Conservation (phyloP, 2,329 filamentous ascomycete species). For the Scortechinia acanthostroma region DNA sequence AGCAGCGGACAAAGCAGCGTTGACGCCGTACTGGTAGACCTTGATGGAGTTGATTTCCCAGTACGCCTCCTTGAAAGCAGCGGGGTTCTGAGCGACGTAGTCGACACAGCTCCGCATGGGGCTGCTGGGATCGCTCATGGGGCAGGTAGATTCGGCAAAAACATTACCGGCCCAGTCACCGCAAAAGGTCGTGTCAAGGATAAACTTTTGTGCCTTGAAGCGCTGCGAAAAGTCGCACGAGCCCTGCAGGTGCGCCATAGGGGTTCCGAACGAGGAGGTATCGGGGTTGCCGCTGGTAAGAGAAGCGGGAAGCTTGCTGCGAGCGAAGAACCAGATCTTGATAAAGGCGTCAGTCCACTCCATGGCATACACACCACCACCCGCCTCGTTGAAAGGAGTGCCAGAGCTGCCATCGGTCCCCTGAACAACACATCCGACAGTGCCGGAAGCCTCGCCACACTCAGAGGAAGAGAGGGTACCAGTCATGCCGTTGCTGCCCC, state of each 20-base stretch:
- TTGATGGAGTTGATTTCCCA: conserved; percentile 1
- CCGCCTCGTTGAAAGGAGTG: conserved; percentile 37
- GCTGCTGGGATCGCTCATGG: neutral
- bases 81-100: neutral
- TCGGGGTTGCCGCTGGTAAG: conserved; percentile 31
- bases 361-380: conserved; percentile 38
- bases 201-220: neutral
- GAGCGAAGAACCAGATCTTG: conserved; percentile 40
- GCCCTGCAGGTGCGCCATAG: conserved; percentile 27
- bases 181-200: neutral
- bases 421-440: conserved; percentile 27
- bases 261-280: conserved; percentile 31
- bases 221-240: neutral
- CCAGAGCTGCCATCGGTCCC: conserved; percentile 35
- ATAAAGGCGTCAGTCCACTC: conserved; percentile 34
- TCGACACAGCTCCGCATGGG: neutral
- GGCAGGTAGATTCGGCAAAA: neutral
- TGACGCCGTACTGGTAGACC: neutral
- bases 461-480: conserved; percentile 36
- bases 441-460: conserved; percentile 24
- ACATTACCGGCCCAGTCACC: conserved; percentile 2
- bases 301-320: conserved; percentile 31
- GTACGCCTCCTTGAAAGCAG: neutral
- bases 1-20: too few species aligned
- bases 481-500: conserved; percentile 30